Evolutionary conservation across 1,284 basidiomycete genomes (phyloP).

Genomic region (Leccinum subfulvum): DNA sequence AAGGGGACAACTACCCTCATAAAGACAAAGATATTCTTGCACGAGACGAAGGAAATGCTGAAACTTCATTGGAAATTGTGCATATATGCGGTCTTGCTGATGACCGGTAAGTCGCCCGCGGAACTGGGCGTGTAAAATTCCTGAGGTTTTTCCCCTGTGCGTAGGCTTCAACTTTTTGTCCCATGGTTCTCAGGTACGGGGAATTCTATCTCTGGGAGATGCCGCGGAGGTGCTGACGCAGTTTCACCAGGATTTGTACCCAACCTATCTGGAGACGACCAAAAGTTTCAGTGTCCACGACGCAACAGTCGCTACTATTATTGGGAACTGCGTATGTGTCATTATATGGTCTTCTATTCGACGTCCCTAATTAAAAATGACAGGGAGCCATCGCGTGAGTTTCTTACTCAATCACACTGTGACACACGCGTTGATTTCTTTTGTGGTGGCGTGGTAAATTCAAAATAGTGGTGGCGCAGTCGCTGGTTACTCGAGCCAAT

Average conservation of each 20-base stretch:
- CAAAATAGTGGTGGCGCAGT: constrained; percentile 64
- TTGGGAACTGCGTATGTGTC: constrained; percentile 74
- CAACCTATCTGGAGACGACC: constrained; percentile 69
- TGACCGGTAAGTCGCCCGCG: constrained; percentile 57
- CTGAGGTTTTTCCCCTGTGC: constrained; percentile 1
- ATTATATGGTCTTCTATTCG: background rate
- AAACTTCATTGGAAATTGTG: constrained; percentile 83
- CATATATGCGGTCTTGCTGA: constrained; percentile 80
- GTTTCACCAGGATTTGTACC: constrained; percentile 63
- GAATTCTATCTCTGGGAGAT: background rate
- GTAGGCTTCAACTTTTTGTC: constrained; percentile 90
- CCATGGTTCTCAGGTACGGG: constrained; percentile 70
- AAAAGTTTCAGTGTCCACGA: constrained; percentile 59
- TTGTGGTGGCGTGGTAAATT: constrained; percentile 9
- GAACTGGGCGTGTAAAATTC: background rate
- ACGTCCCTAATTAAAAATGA: constrained; percentile 17
- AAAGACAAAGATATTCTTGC: constrained; percentile 74
- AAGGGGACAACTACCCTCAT: constrained; percentile 39
- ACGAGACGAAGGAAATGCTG: constrained; percentile 74
- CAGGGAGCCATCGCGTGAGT: constrained; percentile 71
- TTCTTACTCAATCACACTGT: background rate
- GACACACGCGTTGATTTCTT: background rate
- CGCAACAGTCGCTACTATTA: constrained; percentile 86
- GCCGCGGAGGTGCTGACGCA: background rate
- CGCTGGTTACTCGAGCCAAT: constrained; percentile 80